Evolutionary conservation across 2,329 filamentous ascomycete species (phyloP).

Genomic region (Zymoseptoria pseudotritici): DNA sequence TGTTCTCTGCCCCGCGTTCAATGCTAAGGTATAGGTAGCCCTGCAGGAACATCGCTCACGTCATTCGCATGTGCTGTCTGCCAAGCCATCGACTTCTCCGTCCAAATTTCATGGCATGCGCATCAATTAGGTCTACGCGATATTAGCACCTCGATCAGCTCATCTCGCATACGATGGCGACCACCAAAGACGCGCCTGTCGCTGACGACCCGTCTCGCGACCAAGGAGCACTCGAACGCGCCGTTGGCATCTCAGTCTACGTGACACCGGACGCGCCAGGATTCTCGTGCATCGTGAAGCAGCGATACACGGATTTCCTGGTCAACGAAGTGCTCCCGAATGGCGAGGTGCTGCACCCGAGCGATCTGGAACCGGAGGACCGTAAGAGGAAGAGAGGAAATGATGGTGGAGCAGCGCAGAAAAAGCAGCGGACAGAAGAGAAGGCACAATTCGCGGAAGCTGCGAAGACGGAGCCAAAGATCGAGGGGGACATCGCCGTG

Average conservation of each 20-base stretch:
- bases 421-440: constrained; percentile 9
- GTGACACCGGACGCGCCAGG: constrained; percentile 51
- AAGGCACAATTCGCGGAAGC: constrained; percentile 2
- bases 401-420: constrained; percentile 8
- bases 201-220: not conserved
- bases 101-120: not conserved
- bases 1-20: not conserved
- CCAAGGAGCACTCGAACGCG: constrained; percentile 33
- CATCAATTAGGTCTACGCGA: not conserved
- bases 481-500: not conserved
- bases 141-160: not conserved
- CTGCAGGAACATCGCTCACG: not conserved
- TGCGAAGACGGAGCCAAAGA: not conserved
- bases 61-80: not conserved
- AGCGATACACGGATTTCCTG: constrained; percentile 82
- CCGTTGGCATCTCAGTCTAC: constrained; percentile 57
- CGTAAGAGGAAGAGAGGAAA: constrained; percentile 19
- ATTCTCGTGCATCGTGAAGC: constrained; percentile 60
- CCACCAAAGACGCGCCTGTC: not conserved
- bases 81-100: not conserved
- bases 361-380: constrained; percentile 27
- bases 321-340: constrained; percentile 80
- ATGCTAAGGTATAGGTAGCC: too few species aligned
- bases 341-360: constrained; percentile 68
- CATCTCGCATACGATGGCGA: not conserved